Evolutionary conservation across 2,329 filamentous ascomycete genomes (phyloP), one percentile per base, ranked within the genome.

Genomic region (Alternaria incomplexa): DNA sequence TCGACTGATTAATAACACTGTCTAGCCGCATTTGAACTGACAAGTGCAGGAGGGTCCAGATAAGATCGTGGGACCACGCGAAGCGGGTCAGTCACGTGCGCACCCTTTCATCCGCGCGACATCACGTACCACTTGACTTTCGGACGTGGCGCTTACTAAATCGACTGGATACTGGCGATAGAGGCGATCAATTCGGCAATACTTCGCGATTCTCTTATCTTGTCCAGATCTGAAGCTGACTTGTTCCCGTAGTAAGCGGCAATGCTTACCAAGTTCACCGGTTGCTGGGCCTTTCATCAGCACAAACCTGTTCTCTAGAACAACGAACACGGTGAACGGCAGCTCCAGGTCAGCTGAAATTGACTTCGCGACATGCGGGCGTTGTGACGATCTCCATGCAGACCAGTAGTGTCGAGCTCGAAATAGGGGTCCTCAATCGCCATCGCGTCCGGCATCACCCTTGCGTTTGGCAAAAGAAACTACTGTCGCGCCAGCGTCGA

Each of bases 261-360:
- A 40, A 23, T 40, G 44, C 55, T 57, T 30, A 40, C 45, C 28
- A 17, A 36, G 28, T 48, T 62, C 28, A 62, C 60, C 60, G 60
- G 56, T 59, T 48, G 25, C 44, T 62, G 51, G 20, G n/a, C 30
- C 44, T 52, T 52, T 40, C 59, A 46, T 62, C 60, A 62, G 60
- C 60, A 55, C 28, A 40, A 54, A 44, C 17, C 44, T 50, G 44
- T 50, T 54, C 56, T 53, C 32, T 1, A 23, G 20, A 12, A 44
- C 12, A 48, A 22, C 48, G 22, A 54, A 36, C 50, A 51, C 10
- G 20, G 22, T 23, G 15, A 25, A 26, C 10, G 22, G 25, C 22
- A 26, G n/a, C 44, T 44, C 25, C 22, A 26, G n/a, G 25, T 48
- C 48, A 59, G 44, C 55, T 40, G 51, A 26, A 56, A 25, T 22